Percentiles rank a stretch among this genome's conserved stretches.
phyloP scores from a whole-genome alignment of 1,284 basidiomycete genomes.

The Ganoderma multipileum region DNA sequence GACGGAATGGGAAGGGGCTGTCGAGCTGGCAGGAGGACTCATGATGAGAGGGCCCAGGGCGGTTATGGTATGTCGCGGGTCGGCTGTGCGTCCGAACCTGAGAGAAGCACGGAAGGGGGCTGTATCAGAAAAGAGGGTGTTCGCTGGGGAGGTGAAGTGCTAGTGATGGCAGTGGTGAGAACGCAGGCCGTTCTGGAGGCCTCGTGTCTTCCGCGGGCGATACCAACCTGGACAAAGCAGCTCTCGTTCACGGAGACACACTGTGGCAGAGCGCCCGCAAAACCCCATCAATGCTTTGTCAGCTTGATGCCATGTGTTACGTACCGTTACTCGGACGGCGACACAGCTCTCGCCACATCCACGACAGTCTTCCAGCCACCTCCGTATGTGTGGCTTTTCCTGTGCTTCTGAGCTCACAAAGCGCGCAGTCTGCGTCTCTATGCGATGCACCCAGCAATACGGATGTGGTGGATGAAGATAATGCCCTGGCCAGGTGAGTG shows the following conservation, averaged over 20 bases:
- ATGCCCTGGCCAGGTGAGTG: background rate
- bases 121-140: slow-evolving; percentile 14
- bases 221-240: slow-evolving; percentile 14
- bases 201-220: slow-evolving; percentile 18
- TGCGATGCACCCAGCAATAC: background rate
- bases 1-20: slow-evolving; percentile 13
- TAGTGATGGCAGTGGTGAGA: slow-evolving; percentile 14
- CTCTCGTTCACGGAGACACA: slow-evolving; percentile 11
- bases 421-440: background rate
- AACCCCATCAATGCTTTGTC: slow-evolving; percentile 5
- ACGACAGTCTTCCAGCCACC: background rate
- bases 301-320: background rate
- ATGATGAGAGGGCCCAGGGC: background rate
- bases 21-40: background rate
- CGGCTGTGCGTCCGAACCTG: slow-evolving; percentile 14
- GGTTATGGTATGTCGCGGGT: slow-evolving; percentile 4
- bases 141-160: slow-evolving; percentile 11
- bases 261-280: background rate
- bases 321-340: background rate
- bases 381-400: background rate
- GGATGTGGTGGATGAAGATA: background rate
- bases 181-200: slow-evolving; percentile 14
- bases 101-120: slow-evolving; percentile 22
- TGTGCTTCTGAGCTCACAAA: background rate
- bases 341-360: slow-evolving; percentile 3